Conservation (phyloP, 805 yeast species). For the Hagleromyces aurorensis region DNA sequence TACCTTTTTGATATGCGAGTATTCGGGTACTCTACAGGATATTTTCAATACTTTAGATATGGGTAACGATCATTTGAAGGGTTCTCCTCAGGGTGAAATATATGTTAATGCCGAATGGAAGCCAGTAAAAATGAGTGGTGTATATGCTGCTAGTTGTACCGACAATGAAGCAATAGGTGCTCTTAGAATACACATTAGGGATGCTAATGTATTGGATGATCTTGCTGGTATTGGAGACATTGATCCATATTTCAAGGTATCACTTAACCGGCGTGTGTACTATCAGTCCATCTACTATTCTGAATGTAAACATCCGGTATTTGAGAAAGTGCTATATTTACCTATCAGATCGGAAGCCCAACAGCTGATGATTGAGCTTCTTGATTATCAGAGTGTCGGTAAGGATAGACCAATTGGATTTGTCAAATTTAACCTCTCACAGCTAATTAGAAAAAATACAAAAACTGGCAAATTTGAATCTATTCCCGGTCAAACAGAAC, state of each 20-base stretch:
- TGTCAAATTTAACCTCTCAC: constrained; percentile 41
- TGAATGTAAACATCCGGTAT: constrained; percentile 48
- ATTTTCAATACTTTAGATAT: constrained; percentile 36
- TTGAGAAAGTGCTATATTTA: constrained; percentile 49
- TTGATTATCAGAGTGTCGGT: constrained; percentile 59
- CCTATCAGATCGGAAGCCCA: constrained; percentile 58
- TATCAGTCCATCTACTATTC: constrained; percentile 49
- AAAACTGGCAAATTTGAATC: constrained; percentile 39
- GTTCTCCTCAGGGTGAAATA: constrained; percentile 47
- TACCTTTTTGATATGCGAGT: constrained; percentile 46
- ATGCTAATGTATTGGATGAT: constrained; percentile 41
- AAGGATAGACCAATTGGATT: constrained; percentile 61
- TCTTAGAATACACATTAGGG: constrained; percentile 48
- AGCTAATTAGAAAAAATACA: constrained; percentile 35
- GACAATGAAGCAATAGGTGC: constrained; percentile 55
- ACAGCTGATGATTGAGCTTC: constrained; percentile 46
- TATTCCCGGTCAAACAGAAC: constrained; percentile 43
- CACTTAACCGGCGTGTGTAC: constrained; percentile 48
- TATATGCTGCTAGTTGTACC: constrained; percentile 35
- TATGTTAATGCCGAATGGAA: constrained; percentile 60
- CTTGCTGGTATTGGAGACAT: constrained; percentile 63
- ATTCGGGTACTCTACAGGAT: constrained; percentile 43
- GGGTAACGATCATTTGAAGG: constrained; percentile 40
- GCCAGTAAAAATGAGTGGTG: constrained; percentile 51
- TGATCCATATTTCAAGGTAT: constrained; percentile 63